Percentiles rank a stretch among this genome's conserved stretches.
phyloP scores from a whole-genome alignment of 257 asterid species.

The Capsicum pubescens region DNA sequence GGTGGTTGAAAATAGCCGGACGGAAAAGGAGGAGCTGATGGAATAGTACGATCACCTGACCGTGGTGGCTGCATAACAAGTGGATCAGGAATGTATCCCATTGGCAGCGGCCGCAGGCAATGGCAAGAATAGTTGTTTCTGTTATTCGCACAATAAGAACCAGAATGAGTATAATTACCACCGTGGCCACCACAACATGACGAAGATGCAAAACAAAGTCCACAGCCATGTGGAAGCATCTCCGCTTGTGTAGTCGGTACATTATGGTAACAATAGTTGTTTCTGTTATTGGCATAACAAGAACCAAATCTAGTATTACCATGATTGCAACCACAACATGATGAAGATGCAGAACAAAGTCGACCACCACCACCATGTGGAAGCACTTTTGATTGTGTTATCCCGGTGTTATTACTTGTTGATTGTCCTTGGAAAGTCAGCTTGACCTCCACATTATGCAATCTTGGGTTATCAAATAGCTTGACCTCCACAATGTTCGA shows the following conservation, averaged over 20 bases:
- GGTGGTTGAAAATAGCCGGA: background rate
- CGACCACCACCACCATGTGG: background rate
- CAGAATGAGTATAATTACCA: background rate
- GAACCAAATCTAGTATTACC: background rate
- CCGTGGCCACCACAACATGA: background rate
- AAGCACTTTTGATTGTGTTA: background rate
- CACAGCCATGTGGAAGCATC: background rate
- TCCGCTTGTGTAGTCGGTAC: background rate
- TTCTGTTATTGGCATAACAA: background rate
- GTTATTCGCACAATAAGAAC: background rate
- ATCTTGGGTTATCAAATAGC: background rate
- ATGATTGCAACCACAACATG: background rate
- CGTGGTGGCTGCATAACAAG: background rate
- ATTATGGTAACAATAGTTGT: background rate
- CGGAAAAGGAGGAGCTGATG: background rate
- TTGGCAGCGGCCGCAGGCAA: background rate
- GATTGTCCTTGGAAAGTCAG: background rate
- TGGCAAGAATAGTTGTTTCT: background rate
- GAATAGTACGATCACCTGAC: background rate
- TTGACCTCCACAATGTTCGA: background rate
- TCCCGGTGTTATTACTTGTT: background rate
- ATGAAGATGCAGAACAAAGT: background rate
- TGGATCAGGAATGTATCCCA: background rate
- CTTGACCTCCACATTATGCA: constrained; percentile 19
- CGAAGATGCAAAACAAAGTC: background rate